These are phyloP conservation scores for Coccomyxa sp. DNA, from an alignment of 139 green algal species.

Conservation along the genomic window DNA sequence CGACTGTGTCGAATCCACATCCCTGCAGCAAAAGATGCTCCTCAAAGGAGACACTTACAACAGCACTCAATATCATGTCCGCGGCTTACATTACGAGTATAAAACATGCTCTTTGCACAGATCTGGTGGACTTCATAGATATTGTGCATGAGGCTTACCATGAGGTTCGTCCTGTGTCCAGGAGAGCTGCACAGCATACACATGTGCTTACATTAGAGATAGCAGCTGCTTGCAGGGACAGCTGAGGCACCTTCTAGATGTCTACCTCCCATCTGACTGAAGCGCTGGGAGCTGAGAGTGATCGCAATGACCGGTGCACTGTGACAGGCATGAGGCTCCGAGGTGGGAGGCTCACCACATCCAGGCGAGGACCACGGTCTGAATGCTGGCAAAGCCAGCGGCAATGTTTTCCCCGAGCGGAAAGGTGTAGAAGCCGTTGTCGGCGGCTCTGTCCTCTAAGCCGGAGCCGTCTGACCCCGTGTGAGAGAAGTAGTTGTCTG, in stretches of 20 bases:
- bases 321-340: not conserved
- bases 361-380: slow-evolving; percentile 19
- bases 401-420: slow-evolving; percentile 32
- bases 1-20: slow-evolving; percentile 29
- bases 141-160: slow-evolving; percentile 7
- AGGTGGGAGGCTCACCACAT: slow-evolving; percentile 22
- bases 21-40: slow-evolving; percentile 13
- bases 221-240: not conserved
- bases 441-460: slow-evolving; percentile 10
- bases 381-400: slow-evolving; percentile 19
- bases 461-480: not conserved
- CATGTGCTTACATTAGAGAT: too few species aligned
- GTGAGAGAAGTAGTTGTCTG: slow-evolving; percentile 23
- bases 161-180: slow-evolving; percentile 22
- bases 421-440: slow-evolving; percentile 14
- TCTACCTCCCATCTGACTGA: too few species aligned
- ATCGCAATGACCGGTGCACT: not conserved
- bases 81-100: too few species aligned
- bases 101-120: too few species aligned
- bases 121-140: not conserved
- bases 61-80: too few species aligned
- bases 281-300: not conserved
- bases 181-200: slow-evolving; percentile 15
- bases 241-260: too few species aligned
- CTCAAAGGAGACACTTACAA: too few species aligned